Base-by-base conservation (phyloP, 2,329 filamentous ascomycete genomes). In the Teratosphaeria zuluensis region DNA sequence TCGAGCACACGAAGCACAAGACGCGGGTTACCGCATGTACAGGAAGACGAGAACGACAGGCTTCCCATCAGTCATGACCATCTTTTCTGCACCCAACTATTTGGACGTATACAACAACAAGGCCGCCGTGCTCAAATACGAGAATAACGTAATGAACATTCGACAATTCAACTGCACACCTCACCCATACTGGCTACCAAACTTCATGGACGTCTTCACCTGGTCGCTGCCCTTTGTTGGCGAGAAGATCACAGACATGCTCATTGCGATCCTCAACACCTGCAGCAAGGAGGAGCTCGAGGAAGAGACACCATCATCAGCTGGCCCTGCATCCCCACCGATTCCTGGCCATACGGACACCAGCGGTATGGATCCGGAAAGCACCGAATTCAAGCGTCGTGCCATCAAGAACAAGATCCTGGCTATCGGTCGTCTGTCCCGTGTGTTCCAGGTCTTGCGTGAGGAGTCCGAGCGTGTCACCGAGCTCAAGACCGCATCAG, bases 111-210 rank as follows among this genome's bases (percentile, higher is more conserved):
- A 99, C 78, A 99, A 99, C 84, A 99, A 99, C 82, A 99, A 99
- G 80, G 94, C 94, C 1, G 94, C 94, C 0, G 94, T 99, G 48
- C 80, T 99, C 69, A 99, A 99, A 78, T 99, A 99, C 74, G 94
- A 99, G 78, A 99, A 99, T 77, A 99, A 99, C 71, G 94, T 99
- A 62, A 99, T 99, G 94, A 99, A 99, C 80, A 99, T 99, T 72
- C 85, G 94, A 60, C 94, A 99, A 76, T 99, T 99, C 80, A 99
- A 99, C 81, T 99, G 92, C 83, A 97, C 94, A 24, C 94, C 94
- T 35, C 94, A 99, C 74, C 94, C 94, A 6, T 99, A 99, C 80
- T 99, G 94, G 94, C 84, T 99, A 54, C 94, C 94, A 58, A 99
- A 99, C 79, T 99, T 99, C 73, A 99, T 99, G 94, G 94, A 99